Percentiles rank a stretch among this genome's conserved stretches.
Conservation (phyloP, 2,329 filamentous ascomycete genomes). For the Ambrosiella beaveri region DNA sequence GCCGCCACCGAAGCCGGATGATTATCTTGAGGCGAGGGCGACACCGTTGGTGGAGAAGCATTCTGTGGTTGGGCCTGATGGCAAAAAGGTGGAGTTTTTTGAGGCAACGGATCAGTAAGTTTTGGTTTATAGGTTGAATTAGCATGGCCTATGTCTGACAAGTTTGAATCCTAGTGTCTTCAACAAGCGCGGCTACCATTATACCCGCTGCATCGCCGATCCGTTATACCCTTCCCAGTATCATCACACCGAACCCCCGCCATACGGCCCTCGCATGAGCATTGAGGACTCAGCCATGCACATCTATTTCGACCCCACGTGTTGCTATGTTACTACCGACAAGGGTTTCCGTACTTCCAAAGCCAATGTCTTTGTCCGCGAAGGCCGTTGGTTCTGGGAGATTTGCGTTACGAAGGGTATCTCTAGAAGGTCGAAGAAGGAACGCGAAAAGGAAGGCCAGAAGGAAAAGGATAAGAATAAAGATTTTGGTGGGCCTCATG, state of each 20-base stretch:
- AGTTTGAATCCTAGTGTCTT: constrained; percentile 29
- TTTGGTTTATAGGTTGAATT: neutral
- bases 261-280: constrained; percentile 70
- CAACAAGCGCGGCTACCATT: constrained; percentile 63
- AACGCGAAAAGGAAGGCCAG: constrained; percentile 11
- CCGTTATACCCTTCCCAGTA: constrained; percentile 79
- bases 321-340: constrained; percentile 65
- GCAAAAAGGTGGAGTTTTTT: constrained; percentile 37
- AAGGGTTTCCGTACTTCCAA: constrained; percentile 86
- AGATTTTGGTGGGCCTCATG: constrained; percentile 36
- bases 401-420: constrained; percentile 74
- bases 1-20: constrained; percentile 42
- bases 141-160: neutral
- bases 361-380: constrained; percentile 75
- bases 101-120: constrained; percentile 49
- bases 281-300: constrained; percentile 82
- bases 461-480: constrained; percentile 21
- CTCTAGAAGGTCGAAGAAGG: constrained; percentile 25
- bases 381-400: constrained; percentile 89
- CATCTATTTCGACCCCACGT: constrained; percentile 64
- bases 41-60: constrained; percentile 41
- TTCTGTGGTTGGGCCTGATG: constrained; percentile 31
- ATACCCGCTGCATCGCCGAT: constrained; percentile 80
- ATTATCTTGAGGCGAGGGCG: constrained; percentile 42
- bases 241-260: constrained; percentile 70